Evolutionary conservation across 2,329 filamentous ascomycete genomes (phyloP).

Genomic region (Fusarium irregulare): DNA sequence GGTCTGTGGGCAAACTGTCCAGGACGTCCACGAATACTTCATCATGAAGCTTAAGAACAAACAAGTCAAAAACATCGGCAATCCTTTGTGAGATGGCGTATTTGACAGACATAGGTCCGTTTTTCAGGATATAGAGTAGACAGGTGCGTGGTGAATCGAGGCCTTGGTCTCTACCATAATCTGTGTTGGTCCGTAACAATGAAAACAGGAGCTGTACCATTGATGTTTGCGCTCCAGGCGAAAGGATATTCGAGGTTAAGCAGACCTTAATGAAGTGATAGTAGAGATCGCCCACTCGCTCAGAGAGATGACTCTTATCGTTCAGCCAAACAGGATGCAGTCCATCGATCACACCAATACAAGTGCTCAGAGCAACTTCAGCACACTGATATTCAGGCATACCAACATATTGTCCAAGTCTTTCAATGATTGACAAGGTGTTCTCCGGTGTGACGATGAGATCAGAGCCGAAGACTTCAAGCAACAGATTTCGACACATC

Average conservation of each 20-base stretch:
- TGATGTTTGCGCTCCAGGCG: constrained; percentile 73
- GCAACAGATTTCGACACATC: constrained; percentile 60
- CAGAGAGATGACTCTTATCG: constrained; percentile 68
- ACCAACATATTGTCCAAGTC: constrained; percentile 63
- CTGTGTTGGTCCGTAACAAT: constrained; percentile 73
- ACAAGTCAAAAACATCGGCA: constrained; percentile 81
- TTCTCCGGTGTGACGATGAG: constrained; percentile 61
- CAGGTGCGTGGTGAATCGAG: constrained; percentile 73
- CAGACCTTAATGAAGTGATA: constrained; percentile 77
- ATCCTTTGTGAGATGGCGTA: constrained; percentile 78
- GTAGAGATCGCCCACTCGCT: constrained; percentile 80
- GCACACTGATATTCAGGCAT: constrained; percentile 75
- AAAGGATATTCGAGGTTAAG: constrained; percentile 75
- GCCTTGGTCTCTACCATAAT: constrained; percentile 71
- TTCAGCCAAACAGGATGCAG: constrained; percentile 73
- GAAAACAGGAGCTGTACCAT: constrained; percentile 76
- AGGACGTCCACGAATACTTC: constrained; percentile 86
- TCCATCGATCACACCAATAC: constrained; percentile 74
- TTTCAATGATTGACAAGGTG: constrained; percentile 61
- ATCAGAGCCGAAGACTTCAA: constrained; percentile 66
- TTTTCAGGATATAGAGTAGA: constrained; percentile 77
- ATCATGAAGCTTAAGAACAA: constrained; percentile 85
- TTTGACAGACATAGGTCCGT: constrained; percentile 77
- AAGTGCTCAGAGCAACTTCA: constrained; percentile 76
- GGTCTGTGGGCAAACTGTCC: constrained; percentile 79